Evolutionary conservation across 1,284 basidiomycete species (phyloP).

Genomic region (Calocybe gambosa): DNA sequence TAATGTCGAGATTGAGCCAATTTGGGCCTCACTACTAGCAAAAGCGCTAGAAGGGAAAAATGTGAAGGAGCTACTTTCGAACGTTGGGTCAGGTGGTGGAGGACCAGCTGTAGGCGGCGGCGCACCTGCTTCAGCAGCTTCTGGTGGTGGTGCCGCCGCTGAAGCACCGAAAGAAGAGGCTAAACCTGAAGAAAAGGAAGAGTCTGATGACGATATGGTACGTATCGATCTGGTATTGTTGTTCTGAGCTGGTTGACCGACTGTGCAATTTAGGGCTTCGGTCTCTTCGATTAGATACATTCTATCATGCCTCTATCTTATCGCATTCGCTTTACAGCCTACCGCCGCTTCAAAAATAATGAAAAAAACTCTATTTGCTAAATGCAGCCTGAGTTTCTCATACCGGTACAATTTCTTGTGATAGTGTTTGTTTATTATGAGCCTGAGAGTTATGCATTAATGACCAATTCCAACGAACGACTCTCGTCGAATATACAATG

Average conservation of each 20-base stretch:
- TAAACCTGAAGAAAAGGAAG: slow-evolving; percentile 83
- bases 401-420: not conserved
- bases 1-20: slow-evolving; percentile 85
- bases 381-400: not conserved
- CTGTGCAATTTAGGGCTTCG: slow-evolving; percentile 31
- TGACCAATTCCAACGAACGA: no score
- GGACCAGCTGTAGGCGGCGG: slow-evolving; percentile 64
- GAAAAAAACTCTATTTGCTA: slow-evolving; percentile 5
- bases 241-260: not conserved
- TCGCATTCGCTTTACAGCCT: slow-evolving; percentile 13
- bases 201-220: slow-evolving; percentile 90
- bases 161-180: slow-evolving; percentile 62
- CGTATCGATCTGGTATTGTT: slow-evolving; percentile 23
- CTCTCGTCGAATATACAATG: no score
- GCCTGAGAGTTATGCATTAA: not conserved
- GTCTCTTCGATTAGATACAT: slow-evolving; percentile 36
- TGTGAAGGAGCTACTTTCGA: slow-evolving; percentile 91
- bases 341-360: slow-evolving; percentile 11
- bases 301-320: slow-evolving; percentile 4
- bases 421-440: not conserved
- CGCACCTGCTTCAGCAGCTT: slow-evolving; percentile 43
- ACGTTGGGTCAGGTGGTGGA: slow-evolving; percentile 82
- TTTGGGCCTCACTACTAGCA: slow-evolving; percentile 95
- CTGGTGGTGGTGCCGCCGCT: slow-evolving; percentile 53
- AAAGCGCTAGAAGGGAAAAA: slow-evolving; percentile 99